These are phyloP conservation scores for Edaphochlamys debaryana DNA, from an alignment of 139 green algal genomes.

Conservation along the genomic window DNA sequence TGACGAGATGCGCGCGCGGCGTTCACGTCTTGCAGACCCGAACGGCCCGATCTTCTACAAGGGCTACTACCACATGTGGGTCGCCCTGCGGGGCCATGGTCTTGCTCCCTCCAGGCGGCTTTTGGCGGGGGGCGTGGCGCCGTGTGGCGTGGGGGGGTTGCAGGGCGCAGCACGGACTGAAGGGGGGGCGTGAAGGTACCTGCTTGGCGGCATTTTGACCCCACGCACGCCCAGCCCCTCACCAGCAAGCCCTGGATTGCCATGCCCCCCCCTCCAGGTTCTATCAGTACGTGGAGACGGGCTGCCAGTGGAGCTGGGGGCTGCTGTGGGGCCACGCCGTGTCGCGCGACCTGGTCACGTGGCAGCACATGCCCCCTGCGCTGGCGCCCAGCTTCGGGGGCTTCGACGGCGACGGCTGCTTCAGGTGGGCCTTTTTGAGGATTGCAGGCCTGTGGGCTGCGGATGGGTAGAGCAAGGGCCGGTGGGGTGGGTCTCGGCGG, in stretches of 20 bases:
- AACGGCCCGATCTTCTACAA: constrained; percentile 60
- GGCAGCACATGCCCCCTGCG: constrained; percentile 76
- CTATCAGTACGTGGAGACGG: constrained; percentile 78
- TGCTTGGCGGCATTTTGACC: too few relatives aligned
- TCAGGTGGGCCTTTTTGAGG: too few relatives aligned
- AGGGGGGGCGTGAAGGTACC: too few relatives aligned
- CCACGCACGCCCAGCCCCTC: too few relatives aligned
- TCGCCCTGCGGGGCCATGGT: neutral
- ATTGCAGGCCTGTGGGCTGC: too few relatives aligned
- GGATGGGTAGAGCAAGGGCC: too few relatives aligned
- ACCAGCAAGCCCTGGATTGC: too few relatives aligned
- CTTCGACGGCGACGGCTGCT: constrained; percentile 74
- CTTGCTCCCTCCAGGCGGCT: too few relatives aligned
- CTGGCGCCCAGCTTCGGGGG: constrained; percentile 66
- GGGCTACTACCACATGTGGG: constrained; percentile 71
- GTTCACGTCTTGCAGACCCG: neutral
- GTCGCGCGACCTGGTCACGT: constrained; percentile 73
- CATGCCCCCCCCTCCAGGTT: constrained; percentile 4
- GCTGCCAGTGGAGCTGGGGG: constrained; percentile 78
- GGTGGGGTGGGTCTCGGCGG: too few relatives aligned
- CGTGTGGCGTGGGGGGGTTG: too few relatives aligned
- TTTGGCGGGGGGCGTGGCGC: too few relatives aligned
- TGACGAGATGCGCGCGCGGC: neutral
- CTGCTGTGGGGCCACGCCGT: constrained; percentile 79
- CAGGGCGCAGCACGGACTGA: too few relatives aligned